Base-by-base conservation (phyloP, 1,284 basidiomycete genomes). In the Puccinia polysora region DNA sequence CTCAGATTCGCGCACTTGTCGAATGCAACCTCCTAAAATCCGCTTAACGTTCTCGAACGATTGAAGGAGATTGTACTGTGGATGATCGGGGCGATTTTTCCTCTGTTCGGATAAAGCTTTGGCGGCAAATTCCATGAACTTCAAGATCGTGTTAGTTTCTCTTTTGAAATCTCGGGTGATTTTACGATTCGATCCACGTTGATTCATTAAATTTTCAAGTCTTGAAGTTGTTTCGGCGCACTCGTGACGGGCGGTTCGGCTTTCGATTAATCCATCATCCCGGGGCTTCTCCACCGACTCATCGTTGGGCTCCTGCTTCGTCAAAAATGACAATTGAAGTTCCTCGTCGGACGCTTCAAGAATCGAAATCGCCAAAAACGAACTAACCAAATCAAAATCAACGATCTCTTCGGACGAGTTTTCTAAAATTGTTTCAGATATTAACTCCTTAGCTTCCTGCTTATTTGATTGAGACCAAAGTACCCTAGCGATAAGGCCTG, bases 71-170 rank as follows among this genome's bases (percentile, higher is more conserved):
- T n/a, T 18, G 28, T 59, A 12, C 25, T 40, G 32, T 40, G 4
- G 20, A 3, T 40, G 58, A 28, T 28, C 32, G 14, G 58, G 25
- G n/a, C n/a, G n/a, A n/a, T n/a, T n/a, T n/a, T n/a, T n/a, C n/a
- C n/a, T n/a, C 3, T 45, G 7, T 20, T 43, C 4, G 38, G 15
- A 28, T 25, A 30, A 60, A 43, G 36, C 28, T 28, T 60, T 60
- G 58, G 32, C 14, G 3, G 25, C 36, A 3, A 60, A 28, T 38
- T 70, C 56, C 15, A 59, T 25, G 32, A 70, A 32, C 40, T 70
- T 60, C 20, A 70, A 56, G 8, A 70, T 60, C 32, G 56, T 60
- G 49, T 70, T 70, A 10, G 56, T 58, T 45, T 70, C 67, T 34
- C 30, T 34, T 70, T 70, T 70, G 15, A 45, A 1, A 20, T 47